Evolutionary conservation across 2,329 filamentous ascomycete genomes (phyloP), one percentile per base, ranked within the genome.

Genomic region (Alternaria longipes): DNA sequence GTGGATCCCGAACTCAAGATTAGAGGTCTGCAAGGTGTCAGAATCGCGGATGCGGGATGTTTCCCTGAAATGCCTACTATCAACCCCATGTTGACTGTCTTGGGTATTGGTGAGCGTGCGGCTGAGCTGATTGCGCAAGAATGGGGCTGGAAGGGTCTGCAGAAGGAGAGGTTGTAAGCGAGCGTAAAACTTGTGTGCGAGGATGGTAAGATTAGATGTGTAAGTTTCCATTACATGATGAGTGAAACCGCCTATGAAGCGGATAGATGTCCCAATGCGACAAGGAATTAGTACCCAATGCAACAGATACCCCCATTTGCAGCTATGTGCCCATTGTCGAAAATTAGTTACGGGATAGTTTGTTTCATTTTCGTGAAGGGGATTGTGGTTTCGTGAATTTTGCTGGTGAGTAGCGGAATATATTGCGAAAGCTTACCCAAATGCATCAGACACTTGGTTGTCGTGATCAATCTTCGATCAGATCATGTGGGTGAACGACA

Each of bases 31-130:
- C 87, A 88, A 82, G 88, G 87, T 30, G 80, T 96, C 59, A 86
- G 93, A 59, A 92, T 97, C 68, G 92, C 92, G 1, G 93, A 97
- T 78, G 93, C 93, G 0, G 92, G 93, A 72, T 87, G 97, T 52
- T 97, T 97, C 84, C 93, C 93, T 0, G 91, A 91, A 63, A 96
- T 97, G 88, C 85, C 91, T 46, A 91, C 87, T 55, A 90, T 95
- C 77, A 97, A 97, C 82, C 93, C 92, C 60, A 95, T 97, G 93
- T 82, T 97, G 74, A 97, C 93, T 1, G 93, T 97, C 80, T 97
- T 74, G 90, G 90, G 88, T 54, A 87, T 96, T 71, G 93, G 91
- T 8, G 93, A 97, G 86, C 86, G 91, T 59, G 90, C 89, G 6
- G 93, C 93, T 0, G 93, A 97, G 84, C 79, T 97, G 78, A 90